Conservation (phyloP, 148 eudicot genomes). For the Cornus florida region DNA sequence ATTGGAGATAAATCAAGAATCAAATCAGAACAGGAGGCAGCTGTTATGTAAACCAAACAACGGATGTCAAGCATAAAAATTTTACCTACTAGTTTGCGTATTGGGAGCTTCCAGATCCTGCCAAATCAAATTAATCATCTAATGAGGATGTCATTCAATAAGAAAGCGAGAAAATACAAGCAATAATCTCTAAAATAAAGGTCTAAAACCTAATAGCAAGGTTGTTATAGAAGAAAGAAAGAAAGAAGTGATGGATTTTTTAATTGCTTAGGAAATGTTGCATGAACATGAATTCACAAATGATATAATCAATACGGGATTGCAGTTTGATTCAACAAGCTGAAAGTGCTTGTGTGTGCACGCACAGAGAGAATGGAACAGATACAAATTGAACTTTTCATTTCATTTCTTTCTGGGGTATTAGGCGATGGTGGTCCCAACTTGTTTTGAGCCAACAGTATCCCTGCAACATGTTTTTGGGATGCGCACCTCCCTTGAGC, state of each 20-base stretch:
- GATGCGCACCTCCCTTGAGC: background rate
- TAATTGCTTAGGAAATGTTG: background rate
- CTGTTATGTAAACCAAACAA: conserved; percentile 17
- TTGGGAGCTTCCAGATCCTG: conserved; percentile 63
- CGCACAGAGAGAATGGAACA: background rate
- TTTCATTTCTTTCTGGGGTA: background rate
- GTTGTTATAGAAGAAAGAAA: background rate
- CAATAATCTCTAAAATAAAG: conserved; percentile 5
- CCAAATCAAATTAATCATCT: conserved; percentile 31
- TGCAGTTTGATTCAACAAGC: background rate
- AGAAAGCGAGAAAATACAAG: conserved; percentile 19
- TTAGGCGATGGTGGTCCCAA: background rate
- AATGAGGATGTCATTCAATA: conserved; percentile 22
- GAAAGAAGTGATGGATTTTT: background rate
- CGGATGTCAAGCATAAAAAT: conserved; percentile 5
- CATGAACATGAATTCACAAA: background rate
- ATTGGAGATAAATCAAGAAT: conserved; percentile 23
- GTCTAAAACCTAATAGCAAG: conserved; percentile 10
- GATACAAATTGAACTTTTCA: background rate
- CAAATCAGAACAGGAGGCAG: conserved; percentile 20
- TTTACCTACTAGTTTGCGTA: conserved; percentile 51
- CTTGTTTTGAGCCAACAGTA: background rate
- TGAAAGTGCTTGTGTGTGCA: background rate
- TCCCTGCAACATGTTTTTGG: background rate
- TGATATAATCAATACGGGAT: background rate